Conservation (phyloP, 83 land plant species). For the Thuja plicata region DNA sequence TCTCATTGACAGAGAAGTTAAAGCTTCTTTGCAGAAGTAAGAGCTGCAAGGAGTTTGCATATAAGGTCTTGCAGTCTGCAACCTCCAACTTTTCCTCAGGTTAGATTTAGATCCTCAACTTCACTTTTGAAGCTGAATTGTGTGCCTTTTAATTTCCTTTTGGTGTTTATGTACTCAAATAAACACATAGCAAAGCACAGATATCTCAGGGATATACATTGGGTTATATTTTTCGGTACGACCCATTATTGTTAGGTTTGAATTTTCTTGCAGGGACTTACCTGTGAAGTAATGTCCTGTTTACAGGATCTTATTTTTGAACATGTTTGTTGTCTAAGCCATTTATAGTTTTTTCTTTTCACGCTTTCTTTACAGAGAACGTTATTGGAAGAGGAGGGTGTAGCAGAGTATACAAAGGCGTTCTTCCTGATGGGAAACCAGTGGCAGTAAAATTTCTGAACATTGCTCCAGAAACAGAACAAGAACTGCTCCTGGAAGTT, state of each 20-base stretch:
- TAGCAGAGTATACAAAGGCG: slow-evolving; percentile 74
- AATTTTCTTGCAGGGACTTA: not conserved
- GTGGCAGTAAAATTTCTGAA: slow-evolving; percentile 79
- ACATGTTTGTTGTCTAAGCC: not conserved
- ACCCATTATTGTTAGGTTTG: not conserved
- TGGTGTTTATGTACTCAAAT: not conserved
- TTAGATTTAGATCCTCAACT: slow-evolving; percentile 13
- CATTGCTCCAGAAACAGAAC: slow-evolving; percentile 53
- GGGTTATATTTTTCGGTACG: not conserved
- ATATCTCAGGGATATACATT: not conserved
- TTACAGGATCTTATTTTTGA: not conserved
- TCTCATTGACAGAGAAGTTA: slow-evolving; percentile 20
- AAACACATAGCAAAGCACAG: not conserved
- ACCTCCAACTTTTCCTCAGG: slow-evolving; percentile 83
- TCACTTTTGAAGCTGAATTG: not conserved
- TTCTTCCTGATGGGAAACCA: slow-evolving; percentile 49
- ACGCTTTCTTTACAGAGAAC: slow-evolving; percentile 43
- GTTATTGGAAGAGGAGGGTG: slow-evolving; percentile 87
- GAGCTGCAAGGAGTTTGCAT: slow-evolving; percentile 42
- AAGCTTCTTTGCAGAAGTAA: slow-evolving; percentile 15
- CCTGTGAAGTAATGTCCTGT: not conserved
- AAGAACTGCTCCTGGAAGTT: slow-evolving; percentile 61
- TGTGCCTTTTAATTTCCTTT: not conserved
- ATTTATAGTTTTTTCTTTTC: not conserved
- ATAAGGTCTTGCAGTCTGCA: slow-evolving; percentile 44